phyloP scores from a whole-genome alignment of 176 grass and related monocot species.

The Lolium perenne region DNA sequence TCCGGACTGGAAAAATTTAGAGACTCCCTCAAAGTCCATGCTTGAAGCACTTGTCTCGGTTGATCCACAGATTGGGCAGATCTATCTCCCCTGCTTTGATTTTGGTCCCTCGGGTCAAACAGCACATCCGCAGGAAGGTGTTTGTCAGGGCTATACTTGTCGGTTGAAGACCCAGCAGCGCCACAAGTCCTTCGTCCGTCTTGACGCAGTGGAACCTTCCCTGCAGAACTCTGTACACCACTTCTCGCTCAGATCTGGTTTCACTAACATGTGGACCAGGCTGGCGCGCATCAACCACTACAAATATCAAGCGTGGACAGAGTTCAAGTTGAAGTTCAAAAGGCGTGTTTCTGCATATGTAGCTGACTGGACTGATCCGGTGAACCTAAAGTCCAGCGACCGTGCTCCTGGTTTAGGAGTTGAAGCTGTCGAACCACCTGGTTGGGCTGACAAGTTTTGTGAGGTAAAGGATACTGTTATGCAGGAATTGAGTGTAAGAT shows the following conservation, averaged over 20 bases:
- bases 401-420: too few relatives aligned
- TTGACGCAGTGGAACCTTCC: neutral
- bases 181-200: neutral
- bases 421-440: too few relatives aligned
- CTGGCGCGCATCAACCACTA: neutral
- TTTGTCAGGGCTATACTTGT: neutral
- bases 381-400: neutral
- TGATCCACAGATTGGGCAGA: neutral
- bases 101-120: neutral
- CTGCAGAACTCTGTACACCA: neutral
- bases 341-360: too few relatives aligned
- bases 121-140: neutral
- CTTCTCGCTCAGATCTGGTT: neutral
- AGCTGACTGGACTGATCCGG: too few relatives aligned
- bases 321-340: neutral
- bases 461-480: too few relatives aligned
- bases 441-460: too few relatives aligned
- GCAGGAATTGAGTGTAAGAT: too few relatives aligned
- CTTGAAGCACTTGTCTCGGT: neutral
- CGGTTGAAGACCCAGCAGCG: neutral
- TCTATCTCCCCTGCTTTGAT: neutral
- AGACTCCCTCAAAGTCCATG: neutral
- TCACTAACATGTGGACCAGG: neutral
- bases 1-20: neutral
- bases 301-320: neutral